phyloP scores from a whole-genome alignment of 805 yeast species.

The Sugiyamaella valdiviana region DNA sequence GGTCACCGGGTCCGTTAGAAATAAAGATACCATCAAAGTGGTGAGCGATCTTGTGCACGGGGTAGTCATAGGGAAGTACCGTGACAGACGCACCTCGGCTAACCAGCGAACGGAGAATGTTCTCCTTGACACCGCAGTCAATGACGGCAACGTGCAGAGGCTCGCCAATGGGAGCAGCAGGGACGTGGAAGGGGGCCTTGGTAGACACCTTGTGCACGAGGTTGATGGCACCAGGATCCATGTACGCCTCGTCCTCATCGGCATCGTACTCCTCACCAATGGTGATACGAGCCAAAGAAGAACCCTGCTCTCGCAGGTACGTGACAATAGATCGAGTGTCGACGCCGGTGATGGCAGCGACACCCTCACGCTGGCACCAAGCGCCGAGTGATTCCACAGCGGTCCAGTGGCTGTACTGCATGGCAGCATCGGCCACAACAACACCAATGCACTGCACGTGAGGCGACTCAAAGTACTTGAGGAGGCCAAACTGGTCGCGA shows the following conservation, averaged over 20 bases:
- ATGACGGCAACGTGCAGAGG: conserved; percentile 81
- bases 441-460: conserved; percentile 91
- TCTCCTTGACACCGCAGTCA: conserved; percentile 98
- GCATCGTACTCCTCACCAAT: conserved; percentile 90
- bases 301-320: conserved; percentile 91
- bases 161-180: conserved; percentile 42
- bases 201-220: conserved; percentile 92
- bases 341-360: conserved; percentile 93
- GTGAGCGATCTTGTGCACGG: conserved; percentile 82
- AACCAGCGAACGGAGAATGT: conserved; percentile 87
- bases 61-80: conserved; percentile 93
- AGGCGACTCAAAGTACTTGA: conserved; percentile 89
- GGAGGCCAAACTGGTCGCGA: conserved; percentile 76
- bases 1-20: conserved; percentile 97
- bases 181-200: conserved; percentile 86
- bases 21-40: conserved; percentile 93
- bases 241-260: conserved; percentile 82
- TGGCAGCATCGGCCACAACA: conserved; percentile 91
- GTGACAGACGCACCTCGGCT: conserved; percentile 94
- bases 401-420: conserved; percentile 98
- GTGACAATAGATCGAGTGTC: conserved; percentile 94
- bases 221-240: conserved; percentile 84
- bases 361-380: conserved; percentile 96
- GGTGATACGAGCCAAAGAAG: conserved; percentile 83
- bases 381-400: conserved; percentile 92